Evolutionary conservation across 257 asterid species (phyloP).

Genomic region (Sherardia arvensis): DNA sequence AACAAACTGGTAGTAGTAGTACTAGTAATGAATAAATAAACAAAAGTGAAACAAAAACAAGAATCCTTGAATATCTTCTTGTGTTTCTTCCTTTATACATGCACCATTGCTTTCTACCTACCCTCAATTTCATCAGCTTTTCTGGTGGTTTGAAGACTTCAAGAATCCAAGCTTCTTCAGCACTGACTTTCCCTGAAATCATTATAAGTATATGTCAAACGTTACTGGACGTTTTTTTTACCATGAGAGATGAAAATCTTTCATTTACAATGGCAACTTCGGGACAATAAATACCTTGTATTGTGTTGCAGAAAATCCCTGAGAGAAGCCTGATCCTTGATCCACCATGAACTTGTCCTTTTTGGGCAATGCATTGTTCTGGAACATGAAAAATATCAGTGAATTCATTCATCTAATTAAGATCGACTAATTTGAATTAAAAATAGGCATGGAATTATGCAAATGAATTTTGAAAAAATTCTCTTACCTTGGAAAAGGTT

Average conservation of each 20-base stretch:
- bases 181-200: constrained; percentile 57
- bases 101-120: constrained; percentile 23
- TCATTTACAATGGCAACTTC: not conserved
- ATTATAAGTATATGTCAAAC: no score
- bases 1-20: constrained; percentile 18
- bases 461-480: not conserved
- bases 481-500: constrained; percentile 41
- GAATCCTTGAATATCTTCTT: constrained; percentile 36
- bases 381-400: constrained; percentile 12
- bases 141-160: constrained; percentile 15
- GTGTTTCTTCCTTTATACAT: constrained; percentile 30
- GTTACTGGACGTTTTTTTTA: not conserved
- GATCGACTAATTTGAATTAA: not conserved
- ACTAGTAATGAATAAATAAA: constrained; percentile 20
- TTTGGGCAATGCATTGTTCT: constrained; percentile 40
- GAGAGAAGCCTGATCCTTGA: constrained; percentile 27
- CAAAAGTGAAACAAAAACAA: constrained; percentile 25
- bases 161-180: constrained; percentile 52
- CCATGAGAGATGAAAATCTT: no score
- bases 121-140: constrained; percentile 31
- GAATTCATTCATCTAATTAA: not conserved
- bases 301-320: constrained; percentile 29
- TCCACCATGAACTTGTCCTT: constrained; percentile 22
- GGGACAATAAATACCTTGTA: constrained; percentile 31
- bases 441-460: not conserved